These are phyloP conservation scores for Solanum lycopersicoides DNA, from an alignment of 257 asterid species.

Conservation along the genomic window DNA sequence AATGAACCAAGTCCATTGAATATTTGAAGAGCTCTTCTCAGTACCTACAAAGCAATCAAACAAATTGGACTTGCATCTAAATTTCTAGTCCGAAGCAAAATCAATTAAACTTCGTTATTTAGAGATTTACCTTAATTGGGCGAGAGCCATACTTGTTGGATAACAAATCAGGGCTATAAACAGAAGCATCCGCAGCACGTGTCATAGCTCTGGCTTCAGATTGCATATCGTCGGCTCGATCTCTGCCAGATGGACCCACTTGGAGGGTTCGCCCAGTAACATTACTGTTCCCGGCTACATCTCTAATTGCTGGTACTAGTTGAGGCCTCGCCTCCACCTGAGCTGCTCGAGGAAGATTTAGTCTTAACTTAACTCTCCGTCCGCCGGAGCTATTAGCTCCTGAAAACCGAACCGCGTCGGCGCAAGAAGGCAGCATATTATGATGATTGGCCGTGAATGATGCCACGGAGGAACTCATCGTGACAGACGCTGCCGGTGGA, in stretches of 20 bases:
- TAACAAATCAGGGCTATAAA: slow-evolving; percentile 59
- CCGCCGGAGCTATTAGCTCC: not conserved
- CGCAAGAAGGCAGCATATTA: not conserved
- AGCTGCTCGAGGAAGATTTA: slow-evolving; percentile 37
- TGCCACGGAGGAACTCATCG: not conserved
- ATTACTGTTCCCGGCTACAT: slow-evolving; percentile 3
- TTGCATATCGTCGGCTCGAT: slow-evolving; percentile 87
- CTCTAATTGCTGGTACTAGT: slow-evolving; percentile 31
- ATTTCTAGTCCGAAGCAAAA: not conserved
- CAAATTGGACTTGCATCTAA: not conserved
- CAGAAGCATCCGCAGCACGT: slow-evolving; percentile 75
- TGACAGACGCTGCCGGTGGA: not conserved
- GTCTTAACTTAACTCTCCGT: slow-evolving; percentile 7
- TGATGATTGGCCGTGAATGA: not conserved
- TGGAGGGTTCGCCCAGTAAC: slow-evolving; percentile 8
- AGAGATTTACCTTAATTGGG: slow-evolving; percentile 41
- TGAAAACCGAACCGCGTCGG: not conserved
- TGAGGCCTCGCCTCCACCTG: slow-evolving; percentile 68
- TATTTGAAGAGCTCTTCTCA: slow-evolving; percentile 62
- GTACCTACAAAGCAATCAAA: slow-evolving; percentile 13
- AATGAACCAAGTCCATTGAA: slow-evolving; percentile 63
- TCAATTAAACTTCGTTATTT: not conserved
- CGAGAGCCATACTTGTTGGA: slow-evolving; percentile 55
- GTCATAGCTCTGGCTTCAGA: slow-evolving; percentile 90
- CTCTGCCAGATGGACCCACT: slow-evolving; percentile 23